Base-by-base conservation (phyloP, 805 yeast genomes). In the Monosporozyma siamensis region DNA sequence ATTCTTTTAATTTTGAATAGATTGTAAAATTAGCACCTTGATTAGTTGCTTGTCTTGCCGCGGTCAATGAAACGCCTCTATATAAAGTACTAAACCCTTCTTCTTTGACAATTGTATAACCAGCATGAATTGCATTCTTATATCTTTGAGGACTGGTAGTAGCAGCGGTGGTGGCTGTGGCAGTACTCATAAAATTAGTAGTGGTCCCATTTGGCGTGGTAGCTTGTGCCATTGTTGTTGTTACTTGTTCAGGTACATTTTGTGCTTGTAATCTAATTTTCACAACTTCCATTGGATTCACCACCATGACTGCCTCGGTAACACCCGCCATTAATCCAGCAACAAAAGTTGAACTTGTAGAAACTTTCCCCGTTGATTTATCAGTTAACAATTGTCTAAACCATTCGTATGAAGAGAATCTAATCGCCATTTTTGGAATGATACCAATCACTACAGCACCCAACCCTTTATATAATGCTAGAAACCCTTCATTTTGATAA, bases 21-120 rank as follows among this genome's bases (percentile, higher is more conserved):
- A 87, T 95, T 3, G 97, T 90, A 67, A 90, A 90, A 68, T 92
- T 90, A 39, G 94, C 97, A 71, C 97, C 98, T 69, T 90, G 98
- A 71, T 90, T 90, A 45, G 95, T 82, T 23, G 97, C 97, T 66
- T 90, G 98, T 71, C 98, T 80, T 24, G 95, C 95, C 30, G 97
- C 96, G 26, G 98, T 90, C 58, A 90, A 77, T 2, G 89, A 76
- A 22, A 90, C 97, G 61, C 98, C 98, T 62, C 96, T 77, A 71
- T 90, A 90, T 46, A 90, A 68, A 8, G 96, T 85, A 40, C 75
- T 73, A 54, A 85, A 71, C 39, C 98, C 98, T 70, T 90, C 98
- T 65, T 90, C 97, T 55, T 75, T 82, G 48, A 82, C 76, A 55
- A 92, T 83, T 27, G 87, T 71, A 59, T 80, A 79, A 22, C 84